Evolutionary conservation across 345 rosid genomes (phyloP), one percentile per base, ranked within the genome.

Genomic region (Gossypium turneri): DNA sequence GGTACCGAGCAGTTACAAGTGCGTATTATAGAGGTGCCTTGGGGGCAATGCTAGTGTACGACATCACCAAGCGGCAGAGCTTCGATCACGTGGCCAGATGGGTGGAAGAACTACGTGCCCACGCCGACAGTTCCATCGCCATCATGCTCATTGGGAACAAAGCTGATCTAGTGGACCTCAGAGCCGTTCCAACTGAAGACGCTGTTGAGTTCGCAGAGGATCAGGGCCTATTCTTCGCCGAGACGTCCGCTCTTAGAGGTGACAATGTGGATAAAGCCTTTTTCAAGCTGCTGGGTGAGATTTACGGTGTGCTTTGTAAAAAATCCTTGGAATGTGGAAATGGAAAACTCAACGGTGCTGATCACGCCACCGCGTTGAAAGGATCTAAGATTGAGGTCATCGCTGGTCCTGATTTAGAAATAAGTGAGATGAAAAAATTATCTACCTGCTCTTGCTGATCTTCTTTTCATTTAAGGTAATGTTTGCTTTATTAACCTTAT

Each of bases 1-100:
- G 97, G 82, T 92, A 92, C 83, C 79, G 94, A 69, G 97, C 97
- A 4, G 97, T 88, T 12, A 89, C 96, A 43, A 93, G 97, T 58
- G 93, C 92, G 12, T 89, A 90, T 70, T 88, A 89, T 67, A 87
- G 92, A 77, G 95, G 97, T 3, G 92, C 94, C 63, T 59, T 90
- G 43, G 94, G 94, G 57, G 94, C 90, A 17, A 84, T 88, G 92
- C 80, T 90, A 2, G 90, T 89, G n/a, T 86, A 92, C 83, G 92
- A 90, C 82, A 84, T 87, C 58, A 89, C 96, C 2, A 91, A 88
- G 45, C 64, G 91, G 41, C 77, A 74, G 53, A 82, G 92, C 25
- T 89, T 90, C 75, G 98, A 90, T 83, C 88, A 88, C 72, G 89
- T 87, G 13, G 90, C 89, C 8, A 85, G 91, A 61, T 90, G 95